Percentiles rank a stretch among this genome's conserved stretches.
Evolutionary conservation across 371 early-diverging fungal species (phyloP).

Genomic region (Rhizopus arrhizus): DNA sequence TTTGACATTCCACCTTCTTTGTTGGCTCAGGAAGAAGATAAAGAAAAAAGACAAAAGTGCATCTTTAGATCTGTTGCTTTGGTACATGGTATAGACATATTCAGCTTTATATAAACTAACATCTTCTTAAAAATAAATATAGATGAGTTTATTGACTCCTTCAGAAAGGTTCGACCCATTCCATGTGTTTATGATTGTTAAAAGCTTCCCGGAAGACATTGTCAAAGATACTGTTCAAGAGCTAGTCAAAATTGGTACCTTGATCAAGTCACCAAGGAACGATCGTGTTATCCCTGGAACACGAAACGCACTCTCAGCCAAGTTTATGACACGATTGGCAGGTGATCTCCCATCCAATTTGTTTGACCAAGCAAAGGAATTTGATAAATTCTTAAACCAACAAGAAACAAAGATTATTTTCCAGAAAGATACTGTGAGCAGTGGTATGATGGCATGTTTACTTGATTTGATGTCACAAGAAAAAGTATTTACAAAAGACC

Average conservation of each 20-base stretch:
- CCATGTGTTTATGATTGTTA: conserved; percentile 43
- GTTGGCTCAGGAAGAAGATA: too few species aligned
- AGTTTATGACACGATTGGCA: conserved; percentile 26
- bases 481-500: conserved; percentile 17
- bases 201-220: conserved; percentile 24
- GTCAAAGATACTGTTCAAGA: conserved; percentile 25
- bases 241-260: conserved; percentile 21
- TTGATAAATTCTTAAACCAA: conserved; percentile 21
- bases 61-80: too few species aligned
- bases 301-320: conserved; percentile 41
- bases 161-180: conserved; percentile 49
- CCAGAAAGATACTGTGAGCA: conserved; percentile 13
- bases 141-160: conserved; percentile 64
- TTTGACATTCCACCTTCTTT: too few species aligned
- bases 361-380: conserved; percentile 31
- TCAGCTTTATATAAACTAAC: too few species aligned
- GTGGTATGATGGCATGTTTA: conserved; percentile 42
- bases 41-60: too few species aligned
- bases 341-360: conserved; percentile 23
- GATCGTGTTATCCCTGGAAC: conserved; percentile 57
- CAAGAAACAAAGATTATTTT: not conserved
- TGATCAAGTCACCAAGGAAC: conserved; percentile 28
- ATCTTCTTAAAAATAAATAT: not conserved
- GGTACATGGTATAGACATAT: too few species aligned
- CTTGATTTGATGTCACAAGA: conserved; percentile 24